Evolutionary conservation across 106 monocot genomes (phyloP).

Genomic region (Iris macrosiphon): DNA sequence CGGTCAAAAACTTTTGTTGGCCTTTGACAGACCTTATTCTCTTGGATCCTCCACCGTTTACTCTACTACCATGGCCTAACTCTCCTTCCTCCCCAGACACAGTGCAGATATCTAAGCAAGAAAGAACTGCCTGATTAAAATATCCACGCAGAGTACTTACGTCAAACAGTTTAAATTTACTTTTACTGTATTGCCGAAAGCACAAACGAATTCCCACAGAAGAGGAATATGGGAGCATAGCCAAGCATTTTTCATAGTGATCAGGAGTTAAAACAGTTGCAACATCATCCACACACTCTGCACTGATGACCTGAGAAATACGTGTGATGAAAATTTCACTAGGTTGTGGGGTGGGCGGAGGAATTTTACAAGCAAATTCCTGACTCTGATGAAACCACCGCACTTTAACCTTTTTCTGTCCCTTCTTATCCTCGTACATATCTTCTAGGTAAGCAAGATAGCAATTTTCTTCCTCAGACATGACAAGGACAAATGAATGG

Average conservation of each 20-base stretch:
- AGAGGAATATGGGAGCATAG: constrained; percentile 31
- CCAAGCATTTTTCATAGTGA: constrained; percentile 73
- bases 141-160: constrained; percentile 69
- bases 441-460: constrained; percentile 97
- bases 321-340: constrained; percentile 89
- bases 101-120: constrained; percentile 31
- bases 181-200: constrained; percentile 89
- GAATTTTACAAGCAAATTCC: constrained; percentile 73
- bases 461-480: constrained; percentile 71
- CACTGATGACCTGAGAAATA: constrained; percentile 86
- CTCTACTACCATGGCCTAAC: constrained; percentile 3
- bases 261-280: constrained; percentile 80
- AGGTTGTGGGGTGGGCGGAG: constrained; percentile 78
- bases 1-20: constrained; percentile 12
- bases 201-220: constrained; percentile 51
- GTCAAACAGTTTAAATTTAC: constrained; percentile 83
- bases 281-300: constrained; percentile 86
- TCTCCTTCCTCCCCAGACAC: constrained; percentile 39
- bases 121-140: constrained; percentile 66
- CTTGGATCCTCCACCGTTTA: constrained; percentile 29
- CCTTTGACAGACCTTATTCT: constrained; percentile 36
- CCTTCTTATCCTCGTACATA: constrained; percentile 98
- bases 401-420: constrained; percentile 92
- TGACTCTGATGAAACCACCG: constrained; percentile 93
- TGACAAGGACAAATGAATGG: constrained; percentile 84